Conservation (phyloP, 2,329 filamentous ascomycete genomes). For the Scedosporium boydii region DNA sequence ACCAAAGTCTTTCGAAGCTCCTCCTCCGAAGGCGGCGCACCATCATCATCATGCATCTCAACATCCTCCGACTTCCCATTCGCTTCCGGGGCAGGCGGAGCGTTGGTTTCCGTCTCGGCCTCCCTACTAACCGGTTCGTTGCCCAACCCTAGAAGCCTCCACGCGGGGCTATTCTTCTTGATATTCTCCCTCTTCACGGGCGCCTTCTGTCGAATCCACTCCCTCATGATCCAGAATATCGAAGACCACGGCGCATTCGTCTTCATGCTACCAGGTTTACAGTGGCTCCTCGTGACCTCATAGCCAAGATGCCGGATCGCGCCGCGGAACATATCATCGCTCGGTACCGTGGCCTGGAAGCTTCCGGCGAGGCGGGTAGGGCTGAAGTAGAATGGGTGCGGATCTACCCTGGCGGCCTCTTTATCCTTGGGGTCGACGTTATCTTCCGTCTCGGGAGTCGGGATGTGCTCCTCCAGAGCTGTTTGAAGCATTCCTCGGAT, state of each 20-base stretch:
- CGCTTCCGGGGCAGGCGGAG: slow-evolving; percentile 11
- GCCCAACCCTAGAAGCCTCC: slow-evolving; percentile 50
- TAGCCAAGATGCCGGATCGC: slow-evolving; percentile 77
- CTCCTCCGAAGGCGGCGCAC: slow-evolving; percentile 13
- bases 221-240: slow-evolving; percentile 87
- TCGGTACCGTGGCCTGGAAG: slow-evolving; percentile 69
- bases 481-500: slow-evolving; percentile 89
- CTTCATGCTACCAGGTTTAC: slow-evolving; percentile 81
- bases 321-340: slow-evolving; percentile 70
- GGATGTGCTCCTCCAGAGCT: slow-evolving; percentile 64
- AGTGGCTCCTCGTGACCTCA: slow-evolving; percentile 74
- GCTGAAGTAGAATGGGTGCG: slow-evolving; percentile 78
- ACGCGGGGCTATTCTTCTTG: slow-evolving; percentile 61
- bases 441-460: slow-evolving; percentile 24
- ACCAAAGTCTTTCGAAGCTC: slow-evolving; percentile 48
- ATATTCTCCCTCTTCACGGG: slow-evolving; percentile 68
- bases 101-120: slow-evolving; percentile 10
- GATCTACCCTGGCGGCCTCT: slow-evolving; percentile 58
- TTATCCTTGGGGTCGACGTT: slow-evolving; percentile 26
- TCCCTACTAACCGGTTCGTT: slow-evolving; percentile 10
- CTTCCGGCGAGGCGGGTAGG: slow-evolving; percentile 66
- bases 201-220: slow-evolving; percentile 75
- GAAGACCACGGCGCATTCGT: slow-evolving; percentile 86
- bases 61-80: slow-evolving; percentile 11
- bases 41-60: slow-evolving; percentile 8